Evolutionary conservation across 139 green algal genomes (phyloP).

Genomic region (Auxenochlorella protothecoides): DNA sequence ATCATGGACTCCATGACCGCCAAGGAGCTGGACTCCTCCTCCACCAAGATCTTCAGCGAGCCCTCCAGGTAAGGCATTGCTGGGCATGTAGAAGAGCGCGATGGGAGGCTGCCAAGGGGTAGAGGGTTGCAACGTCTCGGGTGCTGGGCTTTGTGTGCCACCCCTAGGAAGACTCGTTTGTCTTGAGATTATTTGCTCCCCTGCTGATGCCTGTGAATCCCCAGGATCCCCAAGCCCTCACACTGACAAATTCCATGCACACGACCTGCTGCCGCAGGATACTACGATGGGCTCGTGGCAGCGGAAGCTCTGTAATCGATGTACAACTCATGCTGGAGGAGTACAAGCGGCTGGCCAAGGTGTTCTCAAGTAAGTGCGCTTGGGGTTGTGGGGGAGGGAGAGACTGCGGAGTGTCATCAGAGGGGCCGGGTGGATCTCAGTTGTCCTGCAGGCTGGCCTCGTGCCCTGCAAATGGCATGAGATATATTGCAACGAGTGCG

Average conservation of each 20-base stretch:
- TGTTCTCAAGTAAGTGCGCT: constrained; percentile 39
- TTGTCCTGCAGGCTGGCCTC: too few species aligned
- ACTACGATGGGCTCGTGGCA: constrained; percentile 16
- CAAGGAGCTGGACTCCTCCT: constrained; percentile 57
- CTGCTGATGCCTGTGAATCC: too few species aligned
- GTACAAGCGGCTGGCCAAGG: constrained; percentile 82
- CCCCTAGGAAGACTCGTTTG: neutral
- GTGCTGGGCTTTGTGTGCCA: neutral
- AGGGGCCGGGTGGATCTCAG: too few species aligned
- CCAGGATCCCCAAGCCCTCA: too few species aligned
- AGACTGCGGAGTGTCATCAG: too few species aligned
- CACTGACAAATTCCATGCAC: too few species aligned
- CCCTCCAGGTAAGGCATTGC: neutral
- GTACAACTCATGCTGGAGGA: constrained; percentile 76
- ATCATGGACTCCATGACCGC: constrained; percentile 98
- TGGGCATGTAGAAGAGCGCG: neutral
- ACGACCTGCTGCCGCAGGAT: neutral
- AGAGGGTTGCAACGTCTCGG: neutral
- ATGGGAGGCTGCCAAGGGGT: too few species aligned
- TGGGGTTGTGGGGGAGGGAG: neutral
- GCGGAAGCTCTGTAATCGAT: constrained; percentile 18
- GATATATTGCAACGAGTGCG: neutral
- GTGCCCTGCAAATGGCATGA: neutral
- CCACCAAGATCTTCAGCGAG: constrained; percentile 36
- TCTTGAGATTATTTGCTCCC: too few species aligned